Evolutionary conservation across 306 rosid species (phyloP), one percentile per base, ranked within the genome.

Genomic region (Nissolia schottii): DNA sequence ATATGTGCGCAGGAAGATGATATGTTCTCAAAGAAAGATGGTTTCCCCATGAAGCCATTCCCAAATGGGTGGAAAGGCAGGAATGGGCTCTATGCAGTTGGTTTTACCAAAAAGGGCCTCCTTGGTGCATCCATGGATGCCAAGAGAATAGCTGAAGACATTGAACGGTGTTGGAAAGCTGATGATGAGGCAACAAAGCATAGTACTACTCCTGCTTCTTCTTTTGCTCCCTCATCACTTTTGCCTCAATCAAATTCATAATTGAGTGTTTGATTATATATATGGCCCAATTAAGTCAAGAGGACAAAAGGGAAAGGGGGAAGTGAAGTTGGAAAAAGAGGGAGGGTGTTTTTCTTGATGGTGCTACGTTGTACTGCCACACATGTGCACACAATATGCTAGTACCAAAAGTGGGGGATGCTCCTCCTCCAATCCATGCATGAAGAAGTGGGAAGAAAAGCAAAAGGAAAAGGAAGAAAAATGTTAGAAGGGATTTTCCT

Each of bases 61-160:
- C 97, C 99, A 37, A 82, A 85, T 81, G 97, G 99, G 18, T 92
- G 99, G 99, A 95, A 89, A 81, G 99, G 99, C 2, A 80, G 87
- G 41, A 50, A 70, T 50, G 99, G 99, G 24, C 85, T 95, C 0
- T 95, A 95, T 65, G 96, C 99, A 0, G 96, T 90, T 62, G 99
- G 99, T 67, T 95, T 95, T 73, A 95, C 99, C 16, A 95, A 90
- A 78, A 88, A 89, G 20, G 99, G 99, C 20, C 28, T 95, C 23
- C 93, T 87, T 29, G 99, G 99, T 58, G 85, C 99, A 2, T 81
- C 93, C 11, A 72, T 87, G 88, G 99, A 95, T 70, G 90, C 99
- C 12, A 82, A 85, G 51, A 85, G 82, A 58, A 88, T 95, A 65
- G 97, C 99, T 3, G 75, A 92, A 10, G 99, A 95, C 73, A 88